phyloP scores from a whole-genome alignment of 1,139 yeast genomes.

The Hansenula sp. region DNA sequence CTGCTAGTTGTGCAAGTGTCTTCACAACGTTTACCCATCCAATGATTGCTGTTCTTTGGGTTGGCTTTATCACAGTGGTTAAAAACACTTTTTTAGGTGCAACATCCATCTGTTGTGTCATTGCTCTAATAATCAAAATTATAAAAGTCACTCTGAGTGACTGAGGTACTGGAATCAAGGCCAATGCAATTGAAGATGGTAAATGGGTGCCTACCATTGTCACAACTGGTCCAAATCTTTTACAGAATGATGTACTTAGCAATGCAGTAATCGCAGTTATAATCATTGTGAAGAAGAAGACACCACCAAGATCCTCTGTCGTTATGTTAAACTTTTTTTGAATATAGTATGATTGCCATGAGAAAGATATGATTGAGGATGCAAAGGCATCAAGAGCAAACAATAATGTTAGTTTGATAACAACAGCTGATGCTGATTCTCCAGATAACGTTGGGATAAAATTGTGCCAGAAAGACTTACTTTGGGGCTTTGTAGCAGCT shows the following conservation, averaged over 20 bases:
- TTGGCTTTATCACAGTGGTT: constrained; percentile 59
- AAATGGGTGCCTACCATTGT: constrained; percentile 43
- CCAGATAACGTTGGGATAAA: constrained; percentile 5
- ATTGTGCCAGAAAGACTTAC: background rate
- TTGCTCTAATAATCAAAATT: constrained; percentile 23
- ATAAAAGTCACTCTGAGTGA: constrained; percentile 25
- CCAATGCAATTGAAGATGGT: constrained; percentile 34
- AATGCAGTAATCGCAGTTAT: constrained; percentile 40
- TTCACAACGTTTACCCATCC: constrained; percentile 82
- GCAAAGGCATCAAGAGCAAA: constrained; percentile 41
- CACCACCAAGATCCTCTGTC: constrained; percentile 29
- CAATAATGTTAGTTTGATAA: constrained; percentile 31
- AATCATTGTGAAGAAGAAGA: constrained; percentile 52
- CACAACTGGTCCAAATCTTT: constrained; percentile 38
- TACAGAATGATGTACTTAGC: constrained; percentile 37
- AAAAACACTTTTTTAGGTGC: constrained; percentile 80
- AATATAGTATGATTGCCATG: constrained; percentile 72
- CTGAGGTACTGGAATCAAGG: constrained; percentile 39
- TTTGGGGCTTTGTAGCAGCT: background rate
- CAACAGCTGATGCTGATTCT: constrained; percentile 21
- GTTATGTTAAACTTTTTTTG: constrained; percentile 26
- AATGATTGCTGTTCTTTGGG: constrained; percentile 72
- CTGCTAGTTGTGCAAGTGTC: constrained; percentile 75
- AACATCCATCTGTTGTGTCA: constrained; percentile 71
- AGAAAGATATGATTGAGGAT: constrained; percentile 41